These are phyloP conservation scores for Coemansia aciculifera DNA, from an alignment of 192 early-diverging fungal species.

Conservation along the genomic window DNA sequence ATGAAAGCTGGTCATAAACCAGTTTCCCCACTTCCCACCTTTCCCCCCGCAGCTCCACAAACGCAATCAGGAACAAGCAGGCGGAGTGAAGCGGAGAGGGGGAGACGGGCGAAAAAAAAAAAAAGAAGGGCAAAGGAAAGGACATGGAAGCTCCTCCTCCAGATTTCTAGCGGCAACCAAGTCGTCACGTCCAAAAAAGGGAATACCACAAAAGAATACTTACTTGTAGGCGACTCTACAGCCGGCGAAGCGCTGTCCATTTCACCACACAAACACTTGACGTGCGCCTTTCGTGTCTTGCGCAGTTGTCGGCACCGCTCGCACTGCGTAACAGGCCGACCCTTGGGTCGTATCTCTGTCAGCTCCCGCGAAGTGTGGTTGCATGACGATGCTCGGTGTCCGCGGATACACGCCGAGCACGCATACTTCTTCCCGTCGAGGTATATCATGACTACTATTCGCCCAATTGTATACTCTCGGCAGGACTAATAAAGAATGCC, in stretches of 20 bases:
- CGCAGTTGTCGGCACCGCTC: conserved; percentile 69
- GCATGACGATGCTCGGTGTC: conserved; percentile 54
- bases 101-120: background rate
- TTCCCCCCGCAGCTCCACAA: conserved; percentile 1
- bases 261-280: conserved; percentile 68
- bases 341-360: conserved; percentile 64
- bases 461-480: background rate
- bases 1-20: background rate
- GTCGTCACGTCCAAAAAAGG: background rate
- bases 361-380: conserved; percentile 59
- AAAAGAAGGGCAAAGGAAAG: background rate
- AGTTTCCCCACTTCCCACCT: background rate
- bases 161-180: background rate
- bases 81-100: background rate
- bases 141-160: background rate
- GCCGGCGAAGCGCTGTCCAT: conserved; percentile 11
- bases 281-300: conserved; percentile 64
- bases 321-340: conserved; percentile 73
- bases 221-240: conserved; percentile 8
- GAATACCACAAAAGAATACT: conserved; percentile 3
- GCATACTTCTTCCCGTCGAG: conserved; percentile 47
- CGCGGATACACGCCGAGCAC: conserved; percentile 52
- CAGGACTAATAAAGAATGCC: background rate
- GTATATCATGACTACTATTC: conserved; percentile 25
- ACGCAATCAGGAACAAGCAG: background rate